Evolutionary conservation across 2,329 filamentous ascomycete species (phyloP), one percentile per base, ranked within the genome.

Genomic region (Coniella vitis): DNA sequence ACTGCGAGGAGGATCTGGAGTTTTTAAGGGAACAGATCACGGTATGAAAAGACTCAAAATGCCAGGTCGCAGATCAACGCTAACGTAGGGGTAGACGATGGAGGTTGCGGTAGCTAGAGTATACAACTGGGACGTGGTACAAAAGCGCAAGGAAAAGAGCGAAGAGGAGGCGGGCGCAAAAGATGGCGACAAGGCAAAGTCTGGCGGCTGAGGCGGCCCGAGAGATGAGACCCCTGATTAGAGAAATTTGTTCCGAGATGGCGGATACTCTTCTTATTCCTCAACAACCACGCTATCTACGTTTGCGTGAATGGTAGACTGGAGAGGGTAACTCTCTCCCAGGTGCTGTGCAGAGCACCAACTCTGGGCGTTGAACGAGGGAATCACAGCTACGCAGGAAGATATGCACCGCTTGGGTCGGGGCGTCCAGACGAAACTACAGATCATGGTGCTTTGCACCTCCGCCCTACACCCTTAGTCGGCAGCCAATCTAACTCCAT

Each of bases 71-170:
- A 17, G 7, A 36, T 31, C 12, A 12, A 10, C 29, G 34, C 52
- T 54, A 22, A 54, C 46, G 14, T 22, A 3, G 4, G 14, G 4
- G 49, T 57, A 94, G 88, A 96, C 90, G 0, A 84, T 98, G 74
- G 93, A 98, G 68, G 93, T 98, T 31, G 93, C 93, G 4, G 90
- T 91, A 36, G 93, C 93, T 19, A 79, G 93, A 56, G 90, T 98
- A n/a, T 97, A 98, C 69, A 98, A 98, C 68, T 97, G 93, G 91
- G 93, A 98, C 62, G 90, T 98, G 4, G 88, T 91, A 38, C 87
- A 95, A 73, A 88, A 94, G 69, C 78, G 93, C 58, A 96, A 95
- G 73, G 90, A 95, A 53, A 93, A 90, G 66, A 74, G 70, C 3
- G 83, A 85, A 35, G 78, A 81, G 54, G 81, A 72, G 45, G 65